Conservation (phyloP, 148 eudicot genomes). For the Rhododendron ovatum region DNA sequence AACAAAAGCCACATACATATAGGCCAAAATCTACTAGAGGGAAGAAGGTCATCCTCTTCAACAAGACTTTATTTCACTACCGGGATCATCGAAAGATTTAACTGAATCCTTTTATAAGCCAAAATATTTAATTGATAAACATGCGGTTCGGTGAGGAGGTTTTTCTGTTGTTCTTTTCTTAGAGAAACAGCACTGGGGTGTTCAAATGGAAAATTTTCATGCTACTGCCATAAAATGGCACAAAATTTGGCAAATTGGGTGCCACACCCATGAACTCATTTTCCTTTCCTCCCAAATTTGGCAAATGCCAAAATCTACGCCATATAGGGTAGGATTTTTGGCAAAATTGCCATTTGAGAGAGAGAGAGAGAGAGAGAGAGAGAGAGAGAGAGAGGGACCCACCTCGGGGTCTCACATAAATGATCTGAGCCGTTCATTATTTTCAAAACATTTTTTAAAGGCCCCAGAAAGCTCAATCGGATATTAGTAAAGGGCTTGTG, state of each 20-base stretch:
- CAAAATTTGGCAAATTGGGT: neutral
- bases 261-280: neutral
- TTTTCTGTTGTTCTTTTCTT: neutral
- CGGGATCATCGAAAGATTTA: neutral
- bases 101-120: neutral
- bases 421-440: neutral
- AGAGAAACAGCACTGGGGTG: neutral
- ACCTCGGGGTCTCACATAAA: neutral
- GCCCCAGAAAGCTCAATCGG: neutral
- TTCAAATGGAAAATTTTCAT: neutral
- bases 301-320: neutral
- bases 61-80: neutral
- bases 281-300: neutral
- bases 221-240: neutral
- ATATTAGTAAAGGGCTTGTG: neutral
- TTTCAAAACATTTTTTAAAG: neutral
- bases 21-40: neutral
- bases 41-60: neutral
- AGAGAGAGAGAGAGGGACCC: neutral
- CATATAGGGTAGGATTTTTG: neutral
- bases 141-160: neutral
- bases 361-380: neutral
- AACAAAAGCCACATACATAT: neutral
- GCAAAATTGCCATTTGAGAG: neutral
- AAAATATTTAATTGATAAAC: neutral